Evolutionary conservation across 2,329 filamentous ascomycete genomes (phyloP), one percentile per base, ranked within the genome.

Genomic region (Byssoonygena ceratinophila): DNA sequence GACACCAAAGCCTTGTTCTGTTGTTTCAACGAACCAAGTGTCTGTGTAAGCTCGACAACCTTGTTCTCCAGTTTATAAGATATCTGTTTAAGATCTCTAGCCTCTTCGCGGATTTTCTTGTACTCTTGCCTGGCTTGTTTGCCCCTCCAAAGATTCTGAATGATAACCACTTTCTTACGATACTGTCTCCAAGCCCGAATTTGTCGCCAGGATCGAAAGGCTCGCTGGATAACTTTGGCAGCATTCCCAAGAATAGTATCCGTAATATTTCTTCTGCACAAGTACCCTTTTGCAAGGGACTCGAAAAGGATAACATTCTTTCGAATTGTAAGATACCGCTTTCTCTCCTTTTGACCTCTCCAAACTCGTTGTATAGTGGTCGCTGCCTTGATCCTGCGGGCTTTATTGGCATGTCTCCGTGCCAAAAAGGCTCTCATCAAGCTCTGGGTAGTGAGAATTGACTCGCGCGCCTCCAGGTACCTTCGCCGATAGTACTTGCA

Each of bases 41-140:
- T 87, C 69, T 98, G 92, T 1, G 92, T 98, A 64, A 98, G 79
- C 74, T 98, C 92, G 57, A 98, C 88, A 57, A 98, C 92, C 81
- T 98, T 98, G 79, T 98, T 97, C 71, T 98, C 92, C 62, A 98
- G 76, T 76, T 95, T 97, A 77, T 98, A 98, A 1, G 92, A 97
- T 61, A 98, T 98, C 71, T 97, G 91, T 77, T 97, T 97, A 68
- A 98, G 80, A 74, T 98, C 94, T 65, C 92, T 86, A 59, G 92
- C 92, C 71, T 98, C 92, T 71, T 96, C 90, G 60, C 92, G 87
- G 56, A 94, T 74, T 61, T 76, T 82, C 80, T 95, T 97, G 77
- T 98, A 98, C 46, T 81, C 83, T 59, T 78, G 81, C 59, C 92
- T 82, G 52, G 92, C 91, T 58, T 71, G 66, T 69, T 81, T 90